Evolutionary conservation across 345 rosid species (phyloP).

Genomic region (Arabidopsis thaliana): DNA sequence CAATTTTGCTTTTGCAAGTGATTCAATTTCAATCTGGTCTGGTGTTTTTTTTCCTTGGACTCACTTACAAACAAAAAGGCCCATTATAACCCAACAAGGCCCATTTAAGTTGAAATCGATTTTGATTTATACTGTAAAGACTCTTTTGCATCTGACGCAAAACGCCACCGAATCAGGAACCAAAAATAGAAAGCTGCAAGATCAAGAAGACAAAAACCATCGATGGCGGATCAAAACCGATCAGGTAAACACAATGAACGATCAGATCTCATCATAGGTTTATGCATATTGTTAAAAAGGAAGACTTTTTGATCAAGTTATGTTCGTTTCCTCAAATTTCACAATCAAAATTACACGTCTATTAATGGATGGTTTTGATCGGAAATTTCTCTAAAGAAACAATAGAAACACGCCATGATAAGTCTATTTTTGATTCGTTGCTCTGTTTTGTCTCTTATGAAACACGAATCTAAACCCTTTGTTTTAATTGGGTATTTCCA

Average conservation of each 20-base stretch:
- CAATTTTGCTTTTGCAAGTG: no score
- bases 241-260: constrained; percentile 20
- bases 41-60: background rate
- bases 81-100: background rate
- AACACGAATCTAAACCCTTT: background rate
- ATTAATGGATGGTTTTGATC: background rate
- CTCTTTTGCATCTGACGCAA: constrained; percentile 23
- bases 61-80: background rate
- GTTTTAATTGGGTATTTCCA: background rate
- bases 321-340: background rate
- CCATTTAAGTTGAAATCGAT: background rate
- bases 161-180: background rate
- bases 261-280: constrained; percentile 4
- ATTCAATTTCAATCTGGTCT: background rate
- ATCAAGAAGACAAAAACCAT: constrained; percentile 12
- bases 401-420: background rate
- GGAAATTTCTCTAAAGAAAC: background rate
- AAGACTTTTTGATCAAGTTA: constrained; percentile 16
- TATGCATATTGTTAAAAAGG: background rate
- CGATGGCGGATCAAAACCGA: constrained; percentile 28
- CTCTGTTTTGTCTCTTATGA: background rate
- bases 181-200: constrained; percentile 4
- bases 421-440: background rate
- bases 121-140: background rate
- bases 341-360: background rate